A percentile compares a stretch with the other conserved stretches of the same genome.
Conservation (phyloP, 2,329 filamentous ascomycete genomes). For the Waltergamsia citrina region DNA sequence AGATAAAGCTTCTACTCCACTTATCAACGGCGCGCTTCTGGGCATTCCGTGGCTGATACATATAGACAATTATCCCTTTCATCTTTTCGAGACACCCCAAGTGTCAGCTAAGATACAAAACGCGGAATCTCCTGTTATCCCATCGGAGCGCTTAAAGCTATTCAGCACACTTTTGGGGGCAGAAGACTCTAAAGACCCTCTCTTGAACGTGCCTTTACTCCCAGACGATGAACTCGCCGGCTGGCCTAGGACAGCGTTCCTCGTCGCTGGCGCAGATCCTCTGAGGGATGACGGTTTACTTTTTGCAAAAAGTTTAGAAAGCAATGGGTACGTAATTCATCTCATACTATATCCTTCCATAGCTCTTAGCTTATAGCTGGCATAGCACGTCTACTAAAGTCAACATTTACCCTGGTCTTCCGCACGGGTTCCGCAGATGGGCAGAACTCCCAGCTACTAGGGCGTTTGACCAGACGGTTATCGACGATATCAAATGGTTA, state of each 20-base stretch:
- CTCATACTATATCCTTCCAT: not conserved
- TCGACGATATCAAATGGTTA: not conserved
- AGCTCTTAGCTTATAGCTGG: not conserved
- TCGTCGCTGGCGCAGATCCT: constrained; percentile 16
- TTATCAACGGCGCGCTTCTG: constrained; percentile 32
- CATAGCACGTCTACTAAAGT: constrained; percentile 14
- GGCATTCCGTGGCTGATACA: constrained; percentile 32
- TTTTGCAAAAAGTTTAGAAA: constrained; percentile 15
- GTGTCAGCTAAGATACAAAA: constrained; percentile 27
- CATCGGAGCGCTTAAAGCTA: constrained; percentile 20
- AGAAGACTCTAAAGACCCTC: constrained; percentile 13
- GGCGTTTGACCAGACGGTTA: not conserved
- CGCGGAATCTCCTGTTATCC: constrained; percentile 32
- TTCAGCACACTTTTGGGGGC: constrained; percentile 13
- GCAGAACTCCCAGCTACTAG: constrained; percentile 11
- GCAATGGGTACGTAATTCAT: constrained; percentile 11
- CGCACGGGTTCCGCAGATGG: constrained; percentile 15
- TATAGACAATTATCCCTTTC: constrained; percentile 13
- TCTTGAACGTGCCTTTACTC: constrained; percentile 22
- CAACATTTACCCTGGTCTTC: constrained; percentile 18
- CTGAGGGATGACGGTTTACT: constrained; percentile 15
- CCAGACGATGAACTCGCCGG: constrained; percentile 12
- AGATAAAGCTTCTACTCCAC: not conserved
- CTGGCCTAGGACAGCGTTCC: constrained; percentile 14
- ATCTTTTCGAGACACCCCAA: constrained; percentile 21